Evolutionary conservation across 176 grass and related monocot genomes (phyloP).

Genomic region (Melocanna baccifera): DNA sequence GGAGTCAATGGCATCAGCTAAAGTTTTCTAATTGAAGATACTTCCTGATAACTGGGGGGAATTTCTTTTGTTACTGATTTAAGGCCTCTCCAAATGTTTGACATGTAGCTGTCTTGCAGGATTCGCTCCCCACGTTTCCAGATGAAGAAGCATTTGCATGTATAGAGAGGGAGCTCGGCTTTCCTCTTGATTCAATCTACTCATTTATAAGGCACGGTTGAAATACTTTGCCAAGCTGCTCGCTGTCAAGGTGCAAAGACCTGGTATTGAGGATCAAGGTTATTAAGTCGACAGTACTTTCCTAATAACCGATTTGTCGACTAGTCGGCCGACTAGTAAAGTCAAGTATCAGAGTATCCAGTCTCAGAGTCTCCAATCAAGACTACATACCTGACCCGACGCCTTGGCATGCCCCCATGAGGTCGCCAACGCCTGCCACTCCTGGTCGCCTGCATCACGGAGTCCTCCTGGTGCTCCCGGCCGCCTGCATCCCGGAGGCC

Average conservation of each 20-base stretch:
- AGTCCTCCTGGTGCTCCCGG: no score
- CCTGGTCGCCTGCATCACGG: no score
- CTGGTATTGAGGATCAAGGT: conserved; percentile 87
- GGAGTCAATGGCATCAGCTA: not conserved
- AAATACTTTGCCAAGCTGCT: conserved; percentile 66
- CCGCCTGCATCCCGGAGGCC: no score
- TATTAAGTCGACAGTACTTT: no score
- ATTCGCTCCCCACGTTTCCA: conserved; percentile 91
- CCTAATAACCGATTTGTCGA: no score
- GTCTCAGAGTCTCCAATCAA: no score
- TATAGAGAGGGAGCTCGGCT: conserved; percentile 82
- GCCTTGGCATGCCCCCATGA: no score
- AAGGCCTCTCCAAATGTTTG: not conserved
- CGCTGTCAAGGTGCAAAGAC: conserved; percentile 91
- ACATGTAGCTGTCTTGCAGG: conserved; percentile 62
- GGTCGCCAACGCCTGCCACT: no score
- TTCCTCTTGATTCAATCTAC: conserved; percentile 71
- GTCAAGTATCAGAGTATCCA: no score
- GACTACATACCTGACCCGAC: no score
- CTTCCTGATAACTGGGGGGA: not conserved
- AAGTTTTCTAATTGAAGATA: conserved; percentile 8
- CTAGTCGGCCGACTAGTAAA: no score
- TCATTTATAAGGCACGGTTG: conserved; percentile 81
- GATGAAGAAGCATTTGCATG: conserved; percentile 81
- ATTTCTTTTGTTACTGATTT: conserved; percentile 1